phyloP scores from a whole-genome alignment of 2,329 filamentous ascomycete species.

The Pochonia chlamydosporia region DNA sequence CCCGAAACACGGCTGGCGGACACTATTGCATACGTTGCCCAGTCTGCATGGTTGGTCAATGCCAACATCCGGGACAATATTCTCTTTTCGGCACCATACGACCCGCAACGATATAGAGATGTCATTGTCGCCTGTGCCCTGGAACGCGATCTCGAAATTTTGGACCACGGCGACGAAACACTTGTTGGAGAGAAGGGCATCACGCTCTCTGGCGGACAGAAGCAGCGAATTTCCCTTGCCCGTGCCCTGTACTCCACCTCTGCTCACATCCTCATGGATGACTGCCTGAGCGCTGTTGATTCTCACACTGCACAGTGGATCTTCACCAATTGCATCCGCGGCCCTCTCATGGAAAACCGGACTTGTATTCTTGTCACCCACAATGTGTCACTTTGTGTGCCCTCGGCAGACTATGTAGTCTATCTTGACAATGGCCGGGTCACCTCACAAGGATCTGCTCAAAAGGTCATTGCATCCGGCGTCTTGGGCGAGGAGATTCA shows the following conservation, averaged over 20 bases:
- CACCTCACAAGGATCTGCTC: constrained; percentile 66
- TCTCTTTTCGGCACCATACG: constrained; percentile 74
- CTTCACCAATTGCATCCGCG: constrained; percentile 86
- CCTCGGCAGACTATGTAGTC: constrained; percentile 73
- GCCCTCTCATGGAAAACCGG: constrained; percentile 78
- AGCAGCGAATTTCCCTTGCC: constrained; percentile 95
- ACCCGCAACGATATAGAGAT: constrained; percentile 77
- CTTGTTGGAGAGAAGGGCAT: constrained; percentile 97
- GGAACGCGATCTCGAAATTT: constrained; percentile 83
- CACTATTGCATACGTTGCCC: constrained; percentile 91
- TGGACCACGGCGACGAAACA: constrained; percentile 88
- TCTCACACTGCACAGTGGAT: constrained; percentile 98
- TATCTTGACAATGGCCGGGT: constrained; percentile 84
- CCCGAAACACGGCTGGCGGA: constrained; percentile 83
- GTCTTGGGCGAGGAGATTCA: constrained; percentile 80
- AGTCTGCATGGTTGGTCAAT: constrained; percentile 95
- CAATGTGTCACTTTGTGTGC: constrained; percentile 83
- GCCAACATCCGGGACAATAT: constrained; percentile 96
- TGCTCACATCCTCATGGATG: constrained; percentile 83
- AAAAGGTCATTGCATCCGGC: constrained; percentile 78
- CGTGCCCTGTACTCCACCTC: constrained; percentile 95
- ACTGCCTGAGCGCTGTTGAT: constrained; percentile 93
- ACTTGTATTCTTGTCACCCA: constrained; percentile 96
- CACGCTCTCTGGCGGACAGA: constrained; percentile 92
- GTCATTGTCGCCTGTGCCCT: constrained; percentile 89